A percentile compares a stretch with the other conserved stretches of the same genome.
Conservation (phyloP, 208 protist genomes). For the Strigomonas culicis region DNA sequence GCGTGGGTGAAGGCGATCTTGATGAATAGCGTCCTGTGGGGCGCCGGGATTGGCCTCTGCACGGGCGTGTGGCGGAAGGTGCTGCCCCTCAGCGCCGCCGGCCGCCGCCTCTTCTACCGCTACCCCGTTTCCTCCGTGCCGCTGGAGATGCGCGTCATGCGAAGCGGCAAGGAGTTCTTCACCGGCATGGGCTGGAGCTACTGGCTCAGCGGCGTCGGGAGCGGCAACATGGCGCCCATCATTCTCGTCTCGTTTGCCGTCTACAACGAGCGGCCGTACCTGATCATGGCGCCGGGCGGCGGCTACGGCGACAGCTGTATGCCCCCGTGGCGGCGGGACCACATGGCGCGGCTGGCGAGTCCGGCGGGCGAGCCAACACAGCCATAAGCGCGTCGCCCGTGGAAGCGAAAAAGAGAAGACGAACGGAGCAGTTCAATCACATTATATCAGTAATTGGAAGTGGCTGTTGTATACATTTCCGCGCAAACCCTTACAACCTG, state of each 20-base stretch:
- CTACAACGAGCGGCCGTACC: constrained; percentile 61
- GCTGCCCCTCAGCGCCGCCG: constrained; percentile 39
- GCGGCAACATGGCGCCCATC: constrained; percentile 63
- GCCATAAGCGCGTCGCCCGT: background rate
- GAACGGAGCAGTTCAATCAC: background rate
- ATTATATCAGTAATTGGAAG: no score
- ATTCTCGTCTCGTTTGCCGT: constrained; percentile 65
- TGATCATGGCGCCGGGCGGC: constrained; percentile 83
- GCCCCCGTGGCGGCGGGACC: constrained; percentile 72
- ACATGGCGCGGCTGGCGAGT: constrained; percentile 51
- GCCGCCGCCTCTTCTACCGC: constrained; percentile 69
- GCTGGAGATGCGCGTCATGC: constrained; percentile 70
- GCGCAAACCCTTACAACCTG: no score
- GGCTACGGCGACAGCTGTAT: constrained; percentile 70
- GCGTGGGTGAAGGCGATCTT: constrained; percentile 81
- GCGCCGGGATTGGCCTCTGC: constrained; percentile 33
- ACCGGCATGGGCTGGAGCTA: constrained; percentile 85
- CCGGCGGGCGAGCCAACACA: background rate
- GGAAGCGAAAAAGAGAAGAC: constrained; percentile 2
- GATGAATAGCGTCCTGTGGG: constrained; percentile 65
- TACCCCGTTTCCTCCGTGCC: constrained; percentile 71
- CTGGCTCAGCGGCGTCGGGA: constrained; percentile 69
- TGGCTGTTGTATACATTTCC: no score
- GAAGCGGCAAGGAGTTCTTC: constrained; percentile 52
- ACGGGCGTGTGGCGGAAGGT: constrained; percentile 69